Conservation (phyloP, 345 rosid species). For the Eucalyptus leucophloia region DNA sequence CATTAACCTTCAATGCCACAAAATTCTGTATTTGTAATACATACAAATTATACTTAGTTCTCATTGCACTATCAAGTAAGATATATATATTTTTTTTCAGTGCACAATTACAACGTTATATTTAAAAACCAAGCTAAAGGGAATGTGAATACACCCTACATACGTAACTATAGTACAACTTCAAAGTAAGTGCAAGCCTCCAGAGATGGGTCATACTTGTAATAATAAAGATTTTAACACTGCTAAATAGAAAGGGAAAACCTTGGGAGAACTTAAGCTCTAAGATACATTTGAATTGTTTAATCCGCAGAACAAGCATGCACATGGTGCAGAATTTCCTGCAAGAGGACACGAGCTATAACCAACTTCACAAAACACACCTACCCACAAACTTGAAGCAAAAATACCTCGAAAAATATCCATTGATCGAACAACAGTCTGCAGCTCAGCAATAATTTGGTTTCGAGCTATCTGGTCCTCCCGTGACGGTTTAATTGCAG, state of each 20-base stretch:
- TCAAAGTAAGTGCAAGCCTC: not conserved
- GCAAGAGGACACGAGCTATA: not conserved
- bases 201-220: not conserved
- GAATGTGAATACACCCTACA: not conserved
- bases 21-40: not conserved
- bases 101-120: not conserved
- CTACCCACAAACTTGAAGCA: not conserved
- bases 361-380: not conserved
- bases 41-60: not conserved
- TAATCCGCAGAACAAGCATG: not conserved
- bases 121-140: not conserved
- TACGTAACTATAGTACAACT: not conserved
- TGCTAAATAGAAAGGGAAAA: not conserved
- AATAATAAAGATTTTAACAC: not conserved
- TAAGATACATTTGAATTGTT: not conserved
- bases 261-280: not conserved
- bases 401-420: not conserved
- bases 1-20: not conserved
- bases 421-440: not conserved
- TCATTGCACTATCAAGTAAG: not conserved
- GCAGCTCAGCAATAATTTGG: not conserved
- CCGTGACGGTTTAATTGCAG: not conserved
- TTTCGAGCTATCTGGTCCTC: not conserved
- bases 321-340: not conserved
- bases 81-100: not conserved